A percentile compares a stretch with the other conserved stretches of the same genome.
These are phyloP conservation scores for Cytospora schulzeri DNA, from an alignment of 2,329 filamentous ascomycete genomes.

Conservation along the genomic window DNA sequence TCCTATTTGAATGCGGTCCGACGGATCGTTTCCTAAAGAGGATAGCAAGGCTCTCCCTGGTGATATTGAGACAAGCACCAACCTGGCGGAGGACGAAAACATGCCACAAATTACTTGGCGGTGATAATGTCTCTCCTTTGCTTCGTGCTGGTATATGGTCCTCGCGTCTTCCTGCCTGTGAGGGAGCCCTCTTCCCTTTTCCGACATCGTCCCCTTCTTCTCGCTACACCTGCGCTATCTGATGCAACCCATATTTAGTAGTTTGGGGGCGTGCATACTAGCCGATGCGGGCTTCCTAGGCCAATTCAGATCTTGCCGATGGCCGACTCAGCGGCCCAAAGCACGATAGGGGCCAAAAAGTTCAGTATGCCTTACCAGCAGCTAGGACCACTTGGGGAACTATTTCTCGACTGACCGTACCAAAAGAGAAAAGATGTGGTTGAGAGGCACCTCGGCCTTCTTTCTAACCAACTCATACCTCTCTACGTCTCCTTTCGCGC, in stretches of 20 bases:
- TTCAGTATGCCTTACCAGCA: neutral
- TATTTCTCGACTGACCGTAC: neutral
- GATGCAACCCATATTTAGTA: neutral
- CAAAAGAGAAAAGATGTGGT: neutral
- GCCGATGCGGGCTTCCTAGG: neutral
- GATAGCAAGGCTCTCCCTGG: neutral
- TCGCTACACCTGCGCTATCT: neutral
- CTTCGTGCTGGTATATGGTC: neutral
- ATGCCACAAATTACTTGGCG: neutral
- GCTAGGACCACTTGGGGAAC: neutral
- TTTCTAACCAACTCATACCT: neutral
- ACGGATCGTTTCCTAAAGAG: neutral
- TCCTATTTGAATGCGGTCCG: neutral
- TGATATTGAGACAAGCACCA: neutral
- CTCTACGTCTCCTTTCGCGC: neutral
- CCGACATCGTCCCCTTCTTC: neutral
- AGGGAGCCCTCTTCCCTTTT: neutral
- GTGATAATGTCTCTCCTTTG: neutral
- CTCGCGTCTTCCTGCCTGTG: neutral
- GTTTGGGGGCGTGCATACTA: neutral
- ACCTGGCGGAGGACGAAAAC: neutral
- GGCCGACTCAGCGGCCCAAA: neutral
- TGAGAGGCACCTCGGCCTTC: neutral
- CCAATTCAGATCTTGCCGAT: neutral
- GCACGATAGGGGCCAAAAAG: neutral